phyloP scores from a whole-genome alignment of 1,139 yeast genomes.

The Hemisphaericaspora xylofermentans region DNA sequence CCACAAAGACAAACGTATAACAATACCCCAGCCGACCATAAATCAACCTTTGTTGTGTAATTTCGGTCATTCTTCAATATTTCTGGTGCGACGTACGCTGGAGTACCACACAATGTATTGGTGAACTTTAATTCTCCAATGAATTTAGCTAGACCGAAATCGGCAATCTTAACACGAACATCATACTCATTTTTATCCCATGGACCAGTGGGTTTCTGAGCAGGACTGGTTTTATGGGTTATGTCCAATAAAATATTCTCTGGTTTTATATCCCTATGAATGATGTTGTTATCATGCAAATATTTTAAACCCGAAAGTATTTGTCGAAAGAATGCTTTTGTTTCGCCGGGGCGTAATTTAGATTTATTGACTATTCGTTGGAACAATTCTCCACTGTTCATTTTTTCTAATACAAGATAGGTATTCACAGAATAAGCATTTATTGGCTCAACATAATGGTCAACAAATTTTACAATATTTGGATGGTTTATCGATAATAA shows the following conservation, averaged over 20 bases:
- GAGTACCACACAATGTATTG: constrained; percentile 78
- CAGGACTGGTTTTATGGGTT: constrained; percentile 37
- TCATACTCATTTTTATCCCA: constrained; percentile 65
- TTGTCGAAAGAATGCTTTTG: constrained; percentile 60
- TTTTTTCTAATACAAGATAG: constrained; percentile 68
- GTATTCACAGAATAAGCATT: constrained; percentile 55
- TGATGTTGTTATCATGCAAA: constrained; percentile 71
- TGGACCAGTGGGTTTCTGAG: constrained; percentile 66
- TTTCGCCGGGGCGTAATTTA: constrained; percentile 58
- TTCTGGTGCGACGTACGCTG: constrained; percentile 84
- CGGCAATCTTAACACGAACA: constrained; percentile 72
- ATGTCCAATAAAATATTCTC: constrained; percentile 83
- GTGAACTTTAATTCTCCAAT: constrained; percentile 77
- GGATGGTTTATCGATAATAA: constrained; percentile 67
- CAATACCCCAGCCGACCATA: constrained; percentile 81
- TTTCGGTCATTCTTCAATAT: constrained; percentile 53
- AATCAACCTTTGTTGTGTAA: constrained; percentile 69
- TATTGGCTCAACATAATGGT: constrained; percentile 68
- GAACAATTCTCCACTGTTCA: constrained; percentile 73
- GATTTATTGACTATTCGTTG: constrained; percentile 67
- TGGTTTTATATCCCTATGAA: constrained; percentile 88
- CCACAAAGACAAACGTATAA: constrained; percentile 78
- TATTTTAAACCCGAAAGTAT: constrained; percentile 61
- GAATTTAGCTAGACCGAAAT: constrained; percentile 77
- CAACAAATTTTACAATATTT: constrained; percentile 65